Evolutionary conservation across 129 eudicot species (phyloP), one percentile per base, ranked within the genome.

Genomic region (Centrapalus pauciflorus): DNA sequence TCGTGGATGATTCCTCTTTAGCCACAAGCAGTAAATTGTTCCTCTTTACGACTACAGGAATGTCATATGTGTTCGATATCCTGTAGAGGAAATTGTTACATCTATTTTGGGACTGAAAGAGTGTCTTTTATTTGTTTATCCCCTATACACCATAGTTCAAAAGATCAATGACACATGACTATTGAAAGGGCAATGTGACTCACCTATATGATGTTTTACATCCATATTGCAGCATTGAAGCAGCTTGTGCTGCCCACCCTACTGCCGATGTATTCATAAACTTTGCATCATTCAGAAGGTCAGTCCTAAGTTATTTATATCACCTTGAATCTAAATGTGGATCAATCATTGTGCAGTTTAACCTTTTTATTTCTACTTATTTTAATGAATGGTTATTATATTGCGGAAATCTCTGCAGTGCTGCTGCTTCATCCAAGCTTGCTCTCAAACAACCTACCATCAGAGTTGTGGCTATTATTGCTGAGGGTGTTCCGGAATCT

Each of bases 271-370:
- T 93, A 45, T 93, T 93, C 75, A 93, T 93, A 23, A 93, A 93
- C 79, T 93, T 93, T 52, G 99, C 99, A 71, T 89, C 99, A 19
- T 93, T 58, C 61, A 84, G 99, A 84, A 89, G 99, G 97, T 94
- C 59, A 30, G 79, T 83, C 16, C 70, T 70, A 43, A 21, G 54
- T 63, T 43, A 6, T 10, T 40, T 25, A n/a, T 27, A 27, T 13
- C 16, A 64, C n/a, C 51, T 28, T 20, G 30, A 5, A 6, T 14
- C 32, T n/a, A 33, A 13, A 70, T 55, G 21, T 46, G 8, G 66
- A 41, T 48, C 4, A 52, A n/a, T n/a, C n/a, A n/a, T n/a, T n/a
- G n/a, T n/a, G 29, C 38, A 20, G 28, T 19, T 51, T 49, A 14
- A 35, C 32, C 25, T 14, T 30, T 55, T 21, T 10, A 32, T 57